Conservation (phyloP, 2,329 filamentous ascomycete genomes). For the Paecilomyces dactylethromorphus region DNA sequence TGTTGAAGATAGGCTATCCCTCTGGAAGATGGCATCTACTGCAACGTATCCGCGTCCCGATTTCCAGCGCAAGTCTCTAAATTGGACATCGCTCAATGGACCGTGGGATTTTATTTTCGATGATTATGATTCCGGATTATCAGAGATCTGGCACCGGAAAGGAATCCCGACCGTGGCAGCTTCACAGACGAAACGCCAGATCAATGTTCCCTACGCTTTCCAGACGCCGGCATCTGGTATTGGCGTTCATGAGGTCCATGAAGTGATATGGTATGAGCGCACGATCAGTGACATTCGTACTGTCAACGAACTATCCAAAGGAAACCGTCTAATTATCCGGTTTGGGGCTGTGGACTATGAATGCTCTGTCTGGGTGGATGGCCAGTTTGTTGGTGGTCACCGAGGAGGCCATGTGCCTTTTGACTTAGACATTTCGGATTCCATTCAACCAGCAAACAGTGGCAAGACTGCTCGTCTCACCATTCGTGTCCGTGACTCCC, state of each 20-base stretch:
- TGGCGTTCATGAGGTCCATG: conserved; percentile 55
- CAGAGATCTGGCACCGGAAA: conserved; percentile 46
- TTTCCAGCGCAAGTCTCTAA: conserved; percentile 50
- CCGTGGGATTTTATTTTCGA: conserved; percentile 61
- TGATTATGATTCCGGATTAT: conserved; percentile 53
- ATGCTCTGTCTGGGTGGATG: conserved; percentile 51
- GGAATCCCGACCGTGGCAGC: conserved; percentile 41
- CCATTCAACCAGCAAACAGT: background rate
- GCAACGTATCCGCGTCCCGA: conserved; percentile 56
- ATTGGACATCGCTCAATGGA: conserved; percentile 57
- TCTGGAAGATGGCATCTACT: background rate
- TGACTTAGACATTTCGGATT: conserved; percentile 50
- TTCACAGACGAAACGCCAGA: conserved; percentile 42
- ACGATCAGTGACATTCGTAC: conserved; percentile 45
- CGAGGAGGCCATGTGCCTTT: conserved; percentile 59
- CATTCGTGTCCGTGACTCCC: conserved; percentile 57
- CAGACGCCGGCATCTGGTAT: conserved; percentile 59
- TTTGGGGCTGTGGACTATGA: conserved; percentile 49
- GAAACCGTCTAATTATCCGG: conserved; percentile 36
- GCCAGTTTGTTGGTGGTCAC: conserved; percentile 44
- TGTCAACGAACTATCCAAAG: conserved; percentile 31
- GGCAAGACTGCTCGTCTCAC: conserved; percentile 39
- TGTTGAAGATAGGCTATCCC: background rate
- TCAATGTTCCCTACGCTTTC: conserved; percentile 60
- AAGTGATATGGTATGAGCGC: conserved; percentile 62